These are phyloP conservation scores for Naganishia antarctica DNA, from an alignment of 768 basidiomycete species.

Conservation along the genomic window DNA sequence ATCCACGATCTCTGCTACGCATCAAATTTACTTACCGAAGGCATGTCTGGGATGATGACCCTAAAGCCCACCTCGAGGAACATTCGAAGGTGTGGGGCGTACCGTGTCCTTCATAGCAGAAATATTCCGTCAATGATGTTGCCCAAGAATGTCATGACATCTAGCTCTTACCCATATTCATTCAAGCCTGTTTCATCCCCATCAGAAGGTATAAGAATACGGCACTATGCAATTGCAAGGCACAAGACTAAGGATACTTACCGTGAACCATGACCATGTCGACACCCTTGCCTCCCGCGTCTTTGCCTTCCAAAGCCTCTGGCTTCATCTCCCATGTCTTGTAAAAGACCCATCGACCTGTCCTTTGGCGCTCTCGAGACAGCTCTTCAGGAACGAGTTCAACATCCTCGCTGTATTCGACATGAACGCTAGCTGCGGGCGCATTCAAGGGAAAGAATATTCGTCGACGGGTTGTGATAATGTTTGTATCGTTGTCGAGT, in stretches of 20 bases:
- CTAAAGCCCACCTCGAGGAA: conserved; percentile 49
- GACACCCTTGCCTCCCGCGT: conserved; percentile 41
- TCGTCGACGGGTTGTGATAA: conserved; percentile 40
- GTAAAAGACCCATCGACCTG: conserved; percentile 49
- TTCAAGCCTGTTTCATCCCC: conserved; percentile 43
- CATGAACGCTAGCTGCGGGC: conserved; percentile 38
- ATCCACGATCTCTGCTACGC: no score
- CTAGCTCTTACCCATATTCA: conserved; percentile 40
- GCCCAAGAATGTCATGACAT: no score
- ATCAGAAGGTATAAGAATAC: no score
- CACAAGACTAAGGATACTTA: no score
- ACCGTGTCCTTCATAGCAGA: conserved; percentile 34
- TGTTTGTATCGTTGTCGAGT: conserved; percentile 38
- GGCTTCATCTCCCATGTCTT: conserved; percentile 45
- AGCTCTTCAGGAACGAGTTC: conserved; percentile 43
- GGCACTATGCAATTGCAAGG: no score
- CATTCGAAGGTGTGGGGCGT: conserved; percentile 43
- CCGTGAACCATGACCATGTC: conserved; percentile 50
- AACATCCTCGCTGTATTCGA: conserved; percentile 45
- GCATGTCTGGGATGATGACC: conserved; percentile 50
- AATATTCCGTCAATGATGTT: no score
- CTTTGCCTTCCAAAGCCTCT: conserved; percentile 36
- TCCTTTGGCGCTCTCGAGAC: conserved; percentile 28
- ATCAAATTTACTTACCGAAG: conserved; percentile 41
- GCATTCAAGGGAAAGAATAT: conserved; percentile 42